phyloP scores from a whole-genome alignment of 805 yeast species.

The Blastobotrys mokoenaii region DNA sequence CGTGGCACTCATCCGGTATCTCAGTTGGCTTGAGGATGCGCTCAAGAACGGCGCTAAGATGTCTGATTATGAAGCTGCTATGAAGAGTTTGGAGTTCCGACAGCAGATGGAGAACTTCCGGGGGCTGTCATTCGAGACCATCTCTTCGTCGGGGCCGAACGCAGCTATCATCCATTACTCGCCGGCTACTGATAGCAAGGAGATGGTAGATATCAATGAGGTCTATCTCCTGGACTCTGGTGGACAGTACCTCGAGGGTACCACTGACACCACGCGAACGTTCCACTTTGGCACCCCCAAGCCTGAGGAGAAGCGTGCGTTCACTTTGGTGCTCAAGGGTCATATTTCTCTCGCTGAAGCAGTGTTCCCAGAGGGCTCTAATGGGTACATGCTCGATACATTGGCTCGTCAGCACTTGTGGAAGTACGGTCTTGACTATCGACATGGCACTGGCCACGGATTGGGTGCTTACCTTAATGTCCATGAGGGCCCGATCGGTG shows the following conservation, averaged over 20 bases:
- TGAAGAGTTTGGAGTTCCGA: slow-evolving; percentile 42
- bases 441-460: slow-evolving; percentile 97
- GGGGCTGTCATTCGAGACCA: slow-evolving; percentile 67
- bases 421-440: slow-evolving; percentile 75
- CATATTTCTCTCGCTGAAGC: slow-evolving; percentile 79
- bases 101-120: slow-evolving; percentile 28
- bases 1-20: slow-evolving; percentile 59
- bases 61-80: slow-evolving; percentile 52
- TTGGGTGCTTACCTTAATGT: slow-evolving; percentile 88
- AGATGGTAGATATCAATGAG: slow-evolving; percentile 55
- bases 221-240: slow-evolving; percentile 84
- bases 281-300: slow-evolving; percentile 56
- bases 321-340: slow-evolving; percentile 85
- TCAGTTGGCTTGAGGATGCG: slow-evolving; percentile 74
- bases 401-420: slow-evolving; percentile 79
- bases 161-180: slow-evolving; percentile 72
- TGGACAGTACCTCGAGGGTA: slow-evolving; percentile 86
- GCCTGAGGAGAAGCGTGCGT: slow-evolving; percentile 51
- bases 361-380: slow-evolving; percentile 66
- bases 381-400: slow-evolving; percentile 70
- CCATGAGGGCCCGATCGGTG: slow-evolving; percentile 90
- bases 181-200: slow-evolving; percentile 47
- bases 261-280: slow-evolving; percentile 93
- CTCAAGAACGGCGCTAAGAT: slow-evolving; percentile 34
- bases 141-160: slow-evolving; percentile 67